These are phyloP conservation scores for Alternaria arbusti DNA, from an alignment of 2,329 filamentous ascomycete species.

Conservation along the genomic window DNA sequence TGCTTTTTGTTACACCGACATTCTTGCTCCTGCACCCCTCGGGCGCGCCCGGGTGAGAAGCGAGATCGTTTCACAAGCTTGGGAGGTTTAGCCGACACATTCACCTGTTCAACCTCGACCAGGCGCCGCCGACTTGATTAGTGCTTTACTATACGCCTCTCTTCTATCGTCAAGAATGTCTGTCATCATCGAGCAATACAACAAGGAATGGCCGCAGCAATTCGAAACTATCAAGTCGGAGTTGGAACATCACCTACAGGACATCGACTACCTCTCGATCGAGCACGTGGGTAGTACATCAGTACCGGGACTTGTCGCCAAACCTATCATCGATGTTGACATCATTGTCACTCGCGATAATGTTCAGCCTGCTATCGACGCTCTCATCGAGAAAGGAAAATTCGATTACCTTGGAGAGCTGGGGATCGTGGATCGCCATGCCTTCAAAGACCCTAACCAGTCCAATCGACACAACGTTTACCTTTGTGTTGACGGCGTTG, in stretches of 20 bases:
- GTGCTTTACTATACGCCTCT: background rate
- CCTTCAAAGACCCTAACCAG: constrained; percentile 41
- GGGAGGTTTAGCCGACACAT: constrained; percentile 12
- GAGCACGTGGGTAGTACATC: constrained; percentile 50
- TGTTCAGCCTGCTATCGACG: constrained; percentile 33
- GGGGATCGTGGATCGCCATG: constrained; percentile 45
- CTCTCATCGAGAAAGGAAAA: constrained; percentile 37
- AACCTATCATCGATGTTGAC: constrained; percentile 49
- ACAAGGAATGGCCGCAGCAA: constrained; percentile 35
- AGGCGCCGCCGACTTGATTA: background rate
- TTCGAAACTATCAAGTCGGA: constrained; percentile 28
- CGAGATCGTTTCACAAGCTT: background rate
- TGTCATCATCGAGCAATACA: constrained; percentile 34
- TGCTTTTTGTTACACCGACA: constrained; percentile 1
- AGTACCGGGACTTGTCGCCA: constrained; percentile 43
- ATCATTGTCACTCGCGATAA: constrained; percentile 37
- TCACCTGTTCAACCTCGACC: background rate
- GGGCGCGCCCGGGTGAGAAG: constrained; percentile 5
- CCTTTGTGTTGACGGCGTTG: constrained; percentile 44
- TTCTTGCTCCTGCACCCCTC: background rate
- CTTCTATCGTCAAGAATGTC: constrained; percentile 21
- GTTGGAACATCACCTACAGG: constrained; percentile 23
- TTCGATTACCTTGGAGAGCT: constrained; percentile 48
- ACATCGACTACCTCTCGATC: constrained; percentile 29
- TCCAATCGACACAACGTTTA: constrained; percentile 44